Evolutionary conservation across 2,329 filamentous ascomycete species (phyloP).

Genomic region (Fusarium subglutinans): DNA sequence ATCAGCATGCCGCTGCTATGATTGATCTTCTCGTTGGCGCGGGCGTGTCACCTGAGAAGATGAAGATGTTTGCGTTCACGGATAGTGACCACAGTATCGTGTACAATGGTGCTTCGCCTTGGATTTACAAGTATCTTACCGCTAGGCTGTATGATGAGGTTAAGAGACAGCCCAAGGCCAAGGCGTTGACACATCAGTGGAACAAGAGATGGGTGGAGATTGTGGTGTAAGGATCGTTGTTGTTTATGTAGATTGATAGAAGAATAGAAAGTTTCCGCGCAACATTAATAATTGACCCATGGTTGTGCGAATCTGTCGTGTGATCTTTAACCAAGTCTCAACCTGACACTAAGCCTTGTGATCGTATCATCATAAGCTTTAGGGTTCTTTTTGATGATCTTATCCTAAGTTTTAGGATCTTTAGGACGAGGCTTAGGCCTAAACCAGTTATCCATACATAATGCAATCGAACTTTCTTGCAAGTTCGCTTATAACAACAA

Average conservation of each 20-base stretch:
- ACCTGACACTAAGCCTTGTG: fast-evolving
- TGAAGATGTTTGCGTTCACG: conserved; percentile 72
- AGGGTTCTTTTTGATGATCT: not conserved
- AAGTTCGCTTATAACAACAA: too few relatives aligned
- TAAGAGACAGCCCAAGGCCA: conserved; percentile 55
- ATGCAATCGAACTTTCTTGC: too few relatives aligned
- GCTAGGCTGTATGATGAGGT: conserved; percentile 70
- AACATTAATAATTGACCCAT: fast-evolving
- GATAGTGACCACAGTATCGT: conserved; percentile 71
- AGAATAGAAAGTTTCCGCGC: fast-evolving
- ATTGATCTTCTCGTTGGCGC: conserved; percentile 68
- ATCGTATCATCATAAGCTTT: not conserved
- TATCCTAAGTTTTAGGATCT: fast-evolving
- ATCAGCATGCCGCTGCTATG: conserved; percentile 71
- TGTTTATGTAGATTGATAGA: not conserved
- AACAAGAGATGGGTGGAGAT: conserved; percentile 31
- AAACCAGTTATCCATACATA: too few relatives aligned
- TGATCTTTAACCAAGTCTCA: too few relatives aligned
- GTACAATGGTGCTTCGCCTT: conserved; percentile 64
- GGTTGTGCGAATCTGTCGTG: fast-evolving
- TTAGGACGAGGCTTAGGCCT: not conserved
- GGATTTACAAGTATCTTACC: conserved; percentile 71
- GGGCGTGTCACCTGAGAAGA: conserved; percentile 67
- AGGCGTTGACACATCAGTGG: conserved; percentile 48
- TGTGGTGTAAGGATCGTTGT: not conserved